phyloP scores from a whole-genome alignment of 805 yeast species.

The Millerozyma miso region DNA sequence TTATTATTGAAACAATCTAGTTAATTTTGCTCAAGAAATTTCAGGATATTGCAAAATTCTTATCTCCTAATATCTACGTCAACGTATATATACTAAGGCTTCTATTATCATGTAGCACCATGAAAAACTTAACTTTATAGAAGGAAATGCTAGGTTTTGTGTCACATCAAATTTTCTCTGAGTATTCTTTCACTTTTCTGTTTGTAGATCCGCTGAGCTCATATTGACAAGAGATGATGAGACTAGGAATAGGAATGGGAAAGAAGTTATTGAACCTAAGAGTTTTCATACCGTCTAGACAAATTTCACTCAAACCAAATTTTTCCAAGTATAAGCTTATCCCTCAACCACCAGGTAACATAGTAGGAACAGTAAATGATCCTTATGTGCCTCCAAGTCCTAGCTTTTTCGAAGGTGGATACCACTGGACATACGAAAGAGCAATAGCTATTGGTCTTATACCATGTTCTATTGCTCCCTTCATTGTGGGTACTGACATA shows the following conservation, averaged over 20 bases:
- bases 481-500: constrained; percentile 66
- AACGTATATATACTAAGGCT: too few relatives aligned
- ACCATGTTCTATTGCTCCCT: constrained; percentile 74
- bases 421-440: constrained; percentile 93
- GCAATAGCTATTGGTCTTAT: constrained; percentile 63
- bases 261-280: background rate
- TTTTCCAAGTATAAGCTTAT: constrained; percentile 48
- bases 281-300: background rate
- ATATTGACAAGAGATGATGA: background rate
- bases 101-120: too few relatives aligned
- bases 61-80: too few relatives aligned
- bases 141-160: background rate
- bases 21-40: too few relatives aligned
- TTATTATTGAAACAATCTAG: too few relatives aligned
- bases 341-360: constrained; percentile 85
- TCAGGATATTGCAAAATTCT: too few relatives aligned
- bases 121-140: too few relatives aligned
- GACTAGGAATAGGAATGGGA: background rate
- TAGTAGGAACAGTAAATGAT: constrained; percentile 92
- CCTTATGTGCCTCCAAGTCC: constrained; percentile 67
- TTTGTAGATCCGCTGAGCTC: too few relatives aligned
- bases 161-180: background rate
- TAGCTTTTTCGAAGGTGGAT: constrained; percentile 69
- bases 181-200: too few relatives aligned
- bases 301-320: constrained; percentile 34